Evolutionary conservation across 495 filamentous ascomycete species (phyloP).

Genomic region (Trichoderma parareesei): DNA sequence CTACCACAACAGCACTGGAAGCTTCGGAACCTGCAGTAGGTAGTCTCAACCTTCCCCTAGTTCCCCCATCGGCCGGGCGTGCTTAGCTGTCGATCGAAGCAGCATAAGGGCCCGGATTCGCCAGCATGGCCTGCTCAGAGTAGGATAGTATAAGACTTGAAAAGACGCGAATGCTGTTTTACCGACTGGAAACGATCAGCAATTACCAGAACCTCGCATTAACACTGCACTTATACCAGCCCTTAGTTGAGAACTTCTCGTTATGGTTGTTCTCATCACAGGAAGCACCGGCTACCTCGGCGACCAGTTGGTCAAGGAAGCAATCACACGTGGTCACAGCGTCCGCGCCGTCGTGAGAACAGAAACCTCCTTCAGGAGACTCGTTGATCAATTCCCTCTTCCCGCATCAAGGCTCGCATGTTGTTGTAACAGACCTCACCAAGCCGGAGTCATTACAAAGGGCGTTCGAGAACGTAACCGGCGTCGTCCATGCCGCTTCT

Average conservation of each 20-base stretch:
- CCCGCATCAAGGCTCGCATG: constrained; percentile 27
- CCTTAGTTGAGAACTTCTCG: neutral
- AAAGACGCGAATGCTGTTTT: too few species aligned
- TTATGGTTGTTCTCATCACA: neutral
- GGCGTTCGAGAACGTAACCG: constrained; percentile 33
- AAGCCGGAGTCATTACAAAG: constrained; percentile 36
- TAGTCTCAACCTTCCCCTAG: too few species aligned
- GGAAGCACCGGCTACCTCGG: neutral
- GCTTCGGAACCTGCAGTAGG: too few species aligned
- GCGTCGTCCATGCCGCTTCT: constrained; percentile 46
- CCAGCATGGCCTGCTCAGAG: too few species aligned
- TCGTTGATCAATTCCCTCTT: neutral
- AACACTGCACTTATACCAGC: too few species aligned
- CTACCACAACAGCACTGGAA: too few species aligned
- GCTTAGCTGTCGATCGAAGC: too few species aligned
- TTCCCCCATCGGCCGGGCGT: too few species aligned
- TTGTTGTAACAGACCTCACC: constrained; percentile 38
- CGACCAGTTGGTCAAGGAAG: neutral
- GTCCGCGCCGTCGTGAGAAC: neutral
- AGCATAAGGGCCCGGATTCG: too few species aligned
- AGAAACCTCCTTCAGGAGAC: neutral
- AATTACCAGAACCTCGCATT: too few species aligned
- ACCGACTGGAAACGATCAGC: too few species aligned
- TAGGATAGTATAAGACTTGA: too few species aligned
- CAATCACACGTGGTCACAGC: neutral